phyloP scores from a whole-genome alignment of 768 basidiomycete species.

The Collybia sp. region DNA sequence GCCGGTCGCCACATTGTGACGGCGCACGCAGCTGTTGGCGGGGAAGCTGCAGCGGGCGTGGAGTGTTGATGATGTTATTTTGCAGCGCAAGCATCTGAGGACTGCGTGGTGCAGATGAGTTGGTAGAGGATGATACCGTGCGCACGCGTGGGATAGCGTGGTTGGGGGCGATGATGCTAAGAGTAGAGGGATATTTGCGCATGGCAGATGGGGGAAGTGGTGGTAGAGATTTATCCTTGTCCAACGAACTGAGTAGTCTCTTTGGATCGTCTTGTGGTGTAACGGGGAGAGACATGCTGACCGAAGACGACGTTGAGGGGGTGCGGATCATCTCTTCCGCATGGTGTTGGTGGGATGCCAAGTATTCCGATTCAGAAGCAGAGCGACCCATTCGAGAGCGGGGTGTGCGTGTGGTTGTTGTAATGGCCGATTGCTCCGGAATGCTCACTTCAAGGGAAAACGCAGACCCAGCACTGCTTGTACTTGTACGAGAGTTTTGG shows the following conservation, averaged over 20 bases:
- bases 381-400: neutral
- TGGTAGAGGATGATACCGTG: conserved; percentile 5
- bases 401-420: neutral
- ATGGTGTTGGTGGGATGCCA: no score
- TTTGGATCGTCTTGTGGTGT: neutral
- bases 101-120: neutral
- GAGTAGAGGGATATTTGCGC: conserved; percentile 7
- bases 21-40: conserved; percentile 12
- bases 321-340: neutral
- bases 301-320: neutral
- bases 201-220: conserved; percentile 8
- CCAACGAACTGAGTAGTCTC: neutral
- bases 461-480: conserved; percentile 24
- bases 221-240: conserved; percentile 9
- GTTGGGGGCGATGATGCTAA: conserved; percentile 5
- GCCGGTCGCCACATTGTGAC: conserved; percentile 18
- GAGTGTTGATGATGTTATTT: conserved; percentile 1
- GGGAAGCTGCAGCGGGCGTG: conserved; percentile 24
- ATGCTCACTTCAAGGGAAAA: conserved; percentile 18
- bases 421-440: conserved; percentile 9
- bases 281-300: conserved; percentile 1
- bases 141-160: conserved; percentile 1
- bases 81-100: conserved; percentile 6
- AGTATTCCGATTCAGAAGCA: neutral
- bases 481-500: conserved; percentile 15